Evolutionary conservation across 495 filamentous ascomycete genomes (phyloP), one percentile per base, ranked within the genome.

Genomic region (Venustampulla echinocandica): DNA sequence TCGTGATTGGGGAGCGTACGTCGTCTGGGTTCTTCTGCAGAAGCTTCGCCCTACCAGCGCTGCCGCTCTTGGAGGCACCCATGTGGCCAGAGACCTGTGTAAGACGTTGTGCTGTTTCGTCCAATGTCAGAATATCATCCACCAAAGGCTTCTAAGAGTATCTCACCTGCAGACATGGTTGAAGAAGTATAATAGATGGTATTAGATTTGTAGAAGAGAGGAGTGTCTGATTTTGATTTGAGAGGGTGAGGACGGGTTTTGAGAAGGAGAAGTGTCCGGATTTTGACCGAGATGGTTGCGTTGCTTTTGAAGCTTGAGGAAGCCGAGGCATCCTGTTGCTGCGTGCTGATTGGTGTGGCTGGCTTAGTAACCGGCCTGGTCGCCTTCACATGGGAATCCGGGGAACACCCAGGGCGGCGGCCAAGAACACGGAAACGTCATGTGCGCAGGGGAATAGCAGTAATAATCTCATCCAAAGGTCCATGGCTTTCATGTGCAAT

Each of bases 11-110:
- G 30, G 21, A 11, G 1, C 54, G 4, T 50, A 57, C 57, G 53
- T 61, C 58, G 37, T 61, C 55, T 35, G 58, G 55, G 32, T 52
- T 58, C 52, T 61, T 61, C 39, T 55, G 19, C n/a, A 61, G 36
- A 10, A 61, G 45, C 17, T 46, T 52, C 1, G 55, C 55, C 7
- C 55, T 35, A 9, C 36, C 52, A 6, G 53, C 13, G 42, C 38
- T 21, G 13, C 9, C 42, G 25, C 45, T 47, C 42, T 54, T 45
- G 3, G 46, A 50, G 17, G 49, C 52, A 39, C 49, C 42, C 1
- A 58, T 32, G 44, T 58, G 55, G 49, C 46, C 50, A 48, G 55
- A 58, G 38, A 58, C 54, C 37, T 61, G 58, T 5, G 28, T 37
- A 23, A 61, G 55, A n/a, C 58, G 46, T 22, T 55, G 35, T 23